These are phyloP conservation scores for Gossypium turneri DNA, from an alignment of 345 rosid species.

Conservation along the genomic window DNA sequence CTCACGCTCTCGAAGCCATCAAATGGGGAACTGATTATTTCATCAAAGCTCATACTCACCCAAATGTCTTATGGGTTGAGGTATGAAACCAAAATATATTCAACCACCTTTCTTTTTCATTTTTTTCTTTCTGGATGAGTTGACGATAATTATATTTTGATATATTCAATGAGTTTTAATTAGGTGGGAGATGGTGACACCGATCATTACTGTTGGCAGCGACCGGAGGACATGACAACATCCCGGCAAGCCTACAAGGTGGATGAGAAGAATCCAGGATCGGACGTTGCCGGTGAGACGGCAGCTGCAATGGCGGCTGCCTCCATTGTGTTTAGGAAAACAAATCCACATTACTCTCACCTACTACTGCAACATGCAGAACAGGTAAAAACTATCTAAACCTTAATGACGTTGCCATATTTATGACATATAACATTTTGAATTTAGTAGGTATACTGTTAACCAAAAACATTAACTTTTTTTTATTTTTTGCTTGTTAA, in stretches of 20 bases:
- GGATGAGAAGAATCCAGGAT: constrained; percentile 69
- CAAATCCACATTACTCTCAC: constrained; percentile 68
- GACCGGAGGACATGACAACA: constrained; percentile 97
- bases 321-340: constrained; percentile 62
- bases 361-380: constrained; percentile 65
- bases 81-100: constrained; percentile 16
- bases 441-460: neutral
- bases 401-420: constrained; percentile 5
- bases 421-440: neutral
- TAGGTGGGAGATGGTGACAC: constrained; percentile 90
- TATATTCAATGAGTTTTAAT: neutral
- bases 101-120: neutral
- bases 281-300: constrained; percentile 74
- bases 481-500: neutral
- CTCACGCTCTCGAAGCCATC: constrained; percentile 63
- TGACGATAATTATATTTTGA: neutral
- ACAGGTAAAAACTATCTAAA: constrained; percentile 33
- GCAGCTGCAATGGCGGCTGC: constrained; percentile 92
- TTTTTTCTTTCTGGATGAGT: no score
- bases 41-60: constrained; percentile 65
- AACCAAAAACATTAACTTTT: constrained; percentile 12
- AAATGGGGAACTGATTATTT: constrained; percentile 94
- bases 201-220: constrained; percentile 94
- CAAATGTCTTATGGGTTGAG: constrained; percentile 58
- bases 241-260: constrained; percentile 63